phyloP scores from a whole-genome alignment of 2,329 filamentous ascomycete genomes.

The Diaporthe destruens region DNA sequence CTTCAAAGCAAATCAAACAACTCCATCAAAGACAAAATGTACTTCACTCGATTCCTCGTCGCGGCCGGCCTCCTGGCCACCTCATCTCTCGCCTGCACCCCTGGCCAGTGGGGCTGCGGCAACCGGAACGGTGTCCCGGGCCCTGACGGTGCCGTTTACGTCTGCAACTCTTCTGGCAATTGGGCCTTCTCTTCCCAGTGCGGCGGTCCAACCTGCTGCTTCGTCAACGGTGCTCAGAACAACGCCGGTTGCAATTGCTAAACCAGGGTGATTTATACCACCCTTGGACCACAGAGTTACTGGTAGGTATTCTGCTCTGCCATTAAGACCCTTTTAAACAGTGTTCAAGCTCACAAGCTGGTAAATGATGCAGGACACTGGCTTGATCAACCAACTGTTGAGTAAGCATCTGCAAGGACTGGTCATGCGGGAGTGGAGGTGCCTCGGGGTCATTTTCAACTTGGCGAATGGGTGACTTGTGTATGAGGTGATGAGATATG shows the following conservation, averaged over 20 bases:
- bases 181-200: conserved; percentile 32
- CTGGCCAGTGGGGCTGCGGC: conserved; percentile 28
- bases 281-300: not conserved
- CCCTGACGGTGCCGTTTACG: conserved; percentile 35
- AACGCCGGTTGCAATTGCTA: conserved; percentile 30
- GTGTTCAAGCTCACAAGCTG: not conserved
- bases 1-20: too few species aligned
- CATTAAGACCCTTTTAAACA: not conserved
- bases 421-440: not conserved
- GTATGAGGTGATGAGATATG: too few species aligned
- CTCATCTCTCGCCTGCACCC: conserved; percentile 24
- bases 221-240: not conserved
- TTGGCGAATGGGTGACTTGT: too few species aligned
- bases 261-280: too few species aligned
- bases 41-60: conserved; percentile 28
- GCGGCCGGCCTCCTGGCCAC: conserved; percentile 28
- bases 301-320: not conserved
- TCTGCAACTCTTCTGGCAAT: conserved; percentile 30
- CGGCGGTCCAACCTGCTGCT: conserved; percentile 9
- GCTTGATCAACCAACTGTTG: conserved; percentile 16
- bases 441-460: not conserved
- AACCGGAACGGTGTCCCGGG: conserved; percentile 35
- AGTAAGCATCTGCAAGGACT: not conserved
- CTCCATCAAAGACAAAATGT: conserved; percentile 22
- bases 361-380: not conserved